Base-by-base conservation (phyloP, 441 rosid species). In the Gossypium davidsonii region DNA sequence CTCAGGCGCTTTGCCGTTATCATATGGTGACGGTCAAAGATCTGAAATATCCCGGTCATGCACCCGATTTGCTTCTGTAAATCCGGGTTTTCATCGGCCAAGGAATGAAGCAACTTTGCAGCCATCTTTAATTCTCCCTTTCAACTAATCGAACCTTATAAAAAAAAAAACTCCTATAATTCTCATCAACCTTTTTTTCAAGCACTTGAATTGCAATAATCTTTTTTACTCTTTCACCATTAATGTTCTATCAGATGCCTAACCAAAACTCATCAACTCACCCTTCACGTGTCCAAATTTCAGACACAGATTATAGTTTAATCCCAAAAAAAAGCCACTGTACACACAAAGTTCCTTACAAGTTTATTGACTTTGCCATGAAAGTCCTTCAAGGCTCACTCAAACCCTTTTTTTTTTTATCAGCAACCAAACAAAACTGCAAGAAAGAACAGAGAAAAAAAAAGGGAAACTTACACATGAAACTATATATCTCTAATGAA, bases 21-120 rank as follows among this genome's bases (percentile, higher is more conserved):
- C 78, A 84, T 73, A 21, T 84, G 89, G 31, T 85, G 89, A 14
- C 92, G 90, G 83, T 94, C 98, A 79, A 94, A 92, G 71, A 94
- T 74, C 82, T 94, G 98, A 70, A 92, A 86, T 77, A 92, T 83
- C 74, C 94, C 97, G 56, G 86, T 91, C 93, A 94, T 92, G 86
- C 99, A 94, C 74, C 99, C 98, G 15, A 92, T 88, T 78, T 88
- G 94, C 88, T 86, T 92, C 86, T 88, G 92, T 80, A 94, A 83
- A 77, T 91, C 97, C 51, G 92, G 86, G 74, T 89, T 91, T 26
- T 94, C 98, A 82, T 92, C 99, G 59, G 97, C 91, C 72, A 94
- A 82, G 14, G 93, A 84, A 80, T 92, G 92, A 49, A 94, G 83
- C 76, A 92, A 92, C 82, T 92, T 92, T 15, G 99, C 89, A 70